Base-by-base conservation (phyloP, 2,329 filamentous ascomycete species). In the Stagonosporopsis chrysanthemi region DNA sequence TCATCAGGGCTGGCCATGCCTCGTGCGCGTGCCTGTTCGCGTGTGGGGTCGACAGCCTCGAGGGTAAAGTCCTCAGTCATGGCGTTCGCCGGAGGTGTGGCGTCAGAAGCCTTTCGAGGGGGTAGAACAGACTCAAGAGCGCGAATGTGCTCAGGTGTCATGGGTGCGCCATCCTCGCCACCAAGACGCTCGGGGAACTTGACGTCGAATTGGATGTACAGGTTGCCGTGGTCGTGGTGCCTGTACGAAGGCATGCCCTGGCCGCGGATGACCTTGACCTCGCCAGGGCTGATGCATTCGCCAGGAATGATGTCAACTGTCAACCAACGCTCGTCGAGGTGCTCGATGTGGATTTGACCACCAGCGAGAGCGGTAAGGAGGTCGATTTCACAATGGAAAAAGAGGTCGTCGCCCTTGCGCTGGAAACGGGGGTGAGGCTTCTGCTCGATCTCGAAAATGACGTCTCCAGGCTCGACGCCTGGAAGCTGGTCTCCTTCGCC, bases 381-480 rank as follows among this genome's bases (percentile, higher is more conserved):
- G 72, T 99, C 95, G 65, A 99, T 96, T 64, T 98, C 92, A 68
- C 91, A 92, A 62, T 95, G 90, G 83, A 94, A 98, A 76, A 97
- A 91, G 17, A 99, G 85, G 72, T 99, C 94, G 75, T 99, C 95
- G 28, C 96, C 93, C 79, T 95, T 96, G 69, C 95, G 90, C 75
- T 94, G 92, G 84, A 99, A 99, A 63, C 95, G 89, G 26, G 89
- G 64, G 78, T 99, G 95, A n/a, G 93, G 93, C 86, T 99, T 99
- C 84, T 98, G 92, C 80, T 98, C 94, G 65, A 99, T 98, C 82
- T 98, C 93, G 75, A 99, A 99, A 61, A 97, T 90, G 56, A 99
- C 95, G 75, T 99, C 96, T 65, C 96, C 95, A 15, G 95, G 90
- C 75, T 96, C 86, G 50, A 96, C 90, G 64, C 93, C 94, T 19